Percentiles rank a stretch among this genome's conserved stretches.
These are phyloP conservation scores for Colletotrichum sp. DNA, from an alignment of 2,329 filamentous ascomycete genomes.

Conservation along the genomic window DNA sequence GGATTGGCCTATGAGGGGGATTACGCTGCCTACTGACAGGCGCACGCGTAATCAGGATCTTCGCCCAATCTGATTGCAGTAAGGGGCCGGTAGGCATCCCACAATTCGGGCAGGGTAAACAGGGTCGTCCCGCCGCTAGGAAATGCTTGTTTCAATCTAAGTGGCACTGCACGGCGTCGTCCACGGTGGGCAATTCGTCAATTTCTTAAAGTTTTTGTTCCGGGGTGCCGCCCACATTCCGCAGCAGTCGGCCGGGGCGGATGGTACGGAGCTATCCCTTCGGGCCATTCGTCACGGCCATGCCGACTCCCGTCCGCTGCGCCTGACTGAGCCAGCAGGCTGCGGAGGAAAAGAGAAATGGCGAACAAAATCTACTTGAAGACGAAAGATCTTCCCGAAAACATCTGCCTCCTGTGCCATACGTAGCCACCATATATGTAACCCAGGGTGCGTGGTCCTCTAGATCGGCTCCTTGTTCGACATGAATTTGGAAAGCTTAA, in stretches of 20 bases:
- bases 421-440: neutral
- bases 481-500: neutral
- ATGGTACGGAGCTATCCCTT: neutral
- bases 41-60: neutral
- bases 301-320: neutral
- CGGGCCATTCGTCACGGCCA: neutral
- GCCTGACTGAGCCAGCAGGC: neutral
- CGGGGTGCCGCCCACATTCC: constrained; percentile 1
- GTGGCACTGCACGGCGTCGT: neutral
- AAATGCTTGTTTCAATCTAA: neutral
- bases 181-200: neutral
- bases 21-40: neutral
- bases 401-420: neutral
- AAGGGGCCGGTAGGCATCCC: neutral
- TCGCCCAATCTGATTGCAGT: neutral
- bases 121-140: neutral
- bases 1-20: neutral
- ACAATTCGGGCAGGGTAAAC: neutral
- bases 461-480: neutral
- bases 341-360: neutral
- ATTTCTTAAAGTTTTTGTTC: neutral
- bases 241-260: neutral
- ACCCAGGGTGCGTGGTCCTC: neutral
- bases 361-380: neutral
- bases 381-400: neutral